Evolutionary conservation across 2,329 filamentous ascomycete species (phyloP).

Genomic region (Cadophora gregata): DNA sequence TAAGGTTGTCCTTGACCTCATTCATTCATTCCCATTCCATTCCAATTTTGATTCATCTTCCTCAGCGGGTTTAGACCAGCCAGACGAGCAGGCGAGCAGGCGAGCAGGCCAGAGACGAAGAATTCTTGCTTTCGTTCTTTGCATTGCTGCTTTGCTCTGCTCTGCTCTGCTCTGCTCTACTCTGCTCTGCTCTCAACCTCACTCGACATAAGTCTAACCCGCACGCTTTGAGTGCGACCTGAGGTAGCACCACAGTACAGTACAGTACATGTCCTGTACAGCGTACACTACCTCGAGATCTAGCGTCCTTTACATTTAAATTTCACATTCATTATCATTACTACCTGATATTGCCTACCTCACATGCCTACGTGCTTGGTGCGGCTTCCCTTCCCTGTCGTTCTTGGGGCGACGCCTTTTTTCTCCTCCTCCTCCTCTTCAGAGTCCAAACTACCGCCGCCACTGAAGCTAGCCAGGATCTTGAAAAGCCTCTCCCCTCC

Average conservation of each 20-base stretch:
- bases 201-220: not conserved
- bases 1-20: not conserved
- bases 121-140: not conserved
- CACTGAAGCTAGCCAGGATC: not conserved
- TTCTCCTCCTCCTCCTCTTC: not conserved
- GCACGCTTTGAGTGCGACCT: conserved; percentile 13
- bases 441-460: conserved; percentile 4
- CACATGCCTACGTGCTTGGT: not conserved
- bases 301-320: no score
- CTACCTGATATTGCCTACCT: no score
- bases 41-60: not conserved
- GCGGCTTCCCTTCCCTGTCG: not conserved
- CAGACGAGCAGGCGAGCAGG: not conserved
- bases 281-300: no score
- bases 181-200: no score
- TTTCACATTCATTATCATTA: no score
- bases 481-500: not conserved
- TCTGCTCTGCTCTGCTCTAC: not conserved
- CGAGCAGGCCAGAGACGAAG: not conserved
- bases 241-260: conserved; percentile 1
- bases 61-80: conserved; percentile 1
- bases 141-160: not conserved
- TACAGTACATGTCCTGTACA: not conserved
- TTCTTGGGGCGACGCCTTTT: not conserved
- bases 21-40: not conserved